Base-by-base conservation (phyloP, 169 alveolate species). In the Ichthyophthirius multifiliis region DNA sequence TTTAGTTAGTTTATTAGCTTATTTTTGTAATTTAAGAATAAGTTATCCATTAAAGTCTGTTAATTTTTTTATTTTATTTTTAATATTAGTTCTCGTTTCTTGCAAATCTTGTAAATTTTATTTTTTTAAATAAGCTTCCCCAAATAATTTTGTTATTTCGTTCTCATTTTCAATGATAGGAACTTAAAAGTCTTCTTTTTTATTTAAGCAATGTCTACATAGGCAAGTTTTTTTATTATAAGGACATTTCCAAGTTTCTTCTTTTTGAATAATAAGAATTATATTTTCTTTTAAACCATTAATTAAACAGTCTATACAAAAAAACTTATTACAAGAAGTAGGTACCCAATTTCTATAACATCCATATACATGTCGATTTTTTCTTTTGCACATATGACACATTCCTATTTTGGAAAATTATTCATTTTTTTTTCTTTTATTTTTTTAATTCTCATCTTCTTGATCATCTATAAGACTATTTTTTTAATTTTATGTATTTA, bases 361-460 rank as follows among this genome's bases (percentile, higher is more conserved):
- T 0, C 77, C 77, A 41, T 67, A 67, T 4, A 67, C 77, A 67
- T 34, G 41, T 39, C 41, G 35, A 67, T 67, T 67, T 44, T 67
- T 67, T 41, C 43, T 67, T 67, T 67, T 67, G 32, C 77, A 67
- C 77, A 67, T 67, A 18, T 67, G 77, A 44, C 77, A 67, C 16
- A 37, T 67, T 6, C 64, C 77, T 35, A 67, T 16, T 39, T 67
- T 67, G 31, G 71, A 55, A 27, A 55, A 55, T 27, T n/a, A n/a
- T n/a, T n/a, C n/a, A n/a, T n/a, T n/a, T n/a, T n/a, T n/a, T n/a
- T n/a, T n/a, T n/a, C n/a, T n/a, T n/a, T n/a, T n/a, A n/a, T n/a
- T n/a, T n/a, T n/a, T n/a, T n/a, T n/a, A n/a, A n/a, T n/a, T n/a
- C n/a, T n/a, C n/a, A n/a, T n/a, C n/a, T n/a, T n/a, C n/a, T n/a